phyloP scores from a whole-genome alignment of 495 filamentous ascomycete species.

The Parmelia sp. region DNA sequence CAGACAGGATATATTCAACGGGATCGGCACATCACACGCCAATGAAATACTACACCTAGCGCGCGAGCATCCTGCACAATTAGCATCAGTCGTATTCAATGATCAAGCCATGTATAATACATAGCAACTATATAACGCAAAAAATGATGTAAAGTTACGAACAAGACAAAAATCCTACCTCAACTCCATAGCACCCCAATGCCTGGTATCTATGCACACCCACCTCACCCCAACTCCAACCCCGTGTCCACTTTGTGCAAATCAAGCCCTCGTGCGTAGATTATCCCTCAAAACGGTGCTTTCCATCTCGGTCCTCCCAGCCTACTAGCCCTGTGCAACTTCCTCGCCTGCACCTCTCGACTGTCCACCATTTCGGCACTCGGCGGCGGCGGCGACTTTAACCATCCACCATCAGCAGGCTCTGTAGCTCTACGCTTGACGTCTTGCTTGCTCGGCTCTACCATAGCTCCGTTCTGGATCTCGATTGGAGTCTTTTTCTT shows the following conservation, averaged over 20 bases:
- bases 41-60: too few species aligned
- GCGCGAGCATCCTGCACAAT: too few species aligned
- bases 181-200: not conserved
- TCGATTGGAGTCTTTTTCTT: not conserved
- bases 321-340: constrained; percentile 12
- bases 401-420: constrained; percentile 15
- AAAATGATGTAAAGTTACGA: not conserved
- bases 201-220: not conserved
- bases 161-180: not conserved
- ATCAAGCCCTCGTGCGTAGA: not conserved
- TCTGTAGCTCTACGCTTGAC: not conserved
- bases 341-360: constrained; percentile 9
- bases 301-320: constrained; percentile 22
- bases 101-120: too few species aligned
- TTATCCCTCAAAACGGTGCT: constrained; percentile 15
- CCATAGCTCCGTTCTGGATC: constrained; percentile 15
- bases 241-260: not conserved
- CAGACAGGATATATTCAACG: too few species aligned
- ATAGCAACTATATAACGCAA: not conserved
- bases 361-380: constrained; percentile 1
- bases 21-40: too few species aligned
- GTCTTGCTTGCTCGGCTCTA: constrained; percentile 5
- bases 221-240: not conserved
- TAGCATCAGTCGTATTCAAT: too few species aligned
- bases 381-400: constrained; percentile 21